Percentiles rank a stretch among this genome's conserved stretches.
Evolutionary conservation across 148 eudicot genomes (phyloP).

Genomic region (Amaranthus palmeri): DNA sequence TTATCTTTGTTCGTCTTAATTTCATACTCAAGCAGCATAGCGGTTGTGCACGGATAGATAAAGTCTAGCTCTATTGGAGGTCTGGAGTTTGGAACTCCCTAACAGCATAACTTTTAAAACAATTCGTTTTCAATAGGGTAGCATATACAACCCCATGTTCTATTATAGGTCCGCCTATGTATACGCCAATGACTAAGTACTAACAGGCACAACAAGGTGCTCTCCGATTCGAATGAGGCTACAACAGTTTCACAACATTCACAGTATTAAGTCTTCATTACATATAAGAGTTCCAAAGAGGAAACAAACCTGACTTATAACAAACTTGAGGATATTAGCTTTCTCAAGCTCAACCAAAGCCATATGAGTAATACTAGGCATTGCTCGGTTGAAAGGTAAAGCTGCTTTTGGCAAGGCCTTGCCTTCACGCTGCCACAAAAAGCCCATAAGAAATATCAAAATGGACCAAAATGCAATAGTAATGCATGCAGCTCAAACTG

Average conservation of each 20-base stretch:
- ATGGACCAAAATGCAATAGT: neutral
- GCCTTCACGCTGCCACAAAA: slow-evolving; percentile 53
- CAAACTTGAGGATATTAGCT: slow-evolving; percentile 80
- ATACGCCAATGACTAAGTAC: neutral
- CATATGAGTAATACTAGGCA: slow-evolving; percentile 92
- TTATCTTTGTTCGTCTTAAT: too few species aligned
- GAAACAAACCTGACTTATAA: slow-evolving; percentile 76
- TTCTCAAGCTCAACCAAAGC: slow-evolving; percentile 86
- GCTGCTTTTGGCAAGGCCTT: slow-evolving; percentile 82
- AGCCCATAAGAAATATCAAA: neutral
- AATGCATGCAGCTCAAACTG: neutral
- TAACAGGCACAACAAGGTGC: neutral
- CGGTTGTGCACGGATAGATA: too few species aligned
- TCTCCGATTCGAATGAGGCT: neutral
- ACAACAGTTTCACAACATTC: neutral
- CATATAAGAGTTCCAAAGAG: neutral
- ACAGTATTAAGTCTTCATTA: neutral
- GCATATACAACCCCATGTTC: too few species aligned
- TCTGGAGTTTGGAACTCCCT: too few species aligned
- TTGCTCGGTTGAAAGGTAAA: slow-evolving; percentile 91
- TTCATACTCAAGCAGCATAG: too few species aligned
- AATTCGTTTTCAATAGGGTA: too few species aligned
- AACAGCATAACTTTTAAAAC: too few species aligned
- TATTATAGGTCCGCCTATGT: too few species aligned
- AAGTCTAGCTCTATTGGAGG: too few species aligned